phyloP scores from a whole-genome alignment of 352 stramenopile genomes.

The Pythium brassicae region DNA sequence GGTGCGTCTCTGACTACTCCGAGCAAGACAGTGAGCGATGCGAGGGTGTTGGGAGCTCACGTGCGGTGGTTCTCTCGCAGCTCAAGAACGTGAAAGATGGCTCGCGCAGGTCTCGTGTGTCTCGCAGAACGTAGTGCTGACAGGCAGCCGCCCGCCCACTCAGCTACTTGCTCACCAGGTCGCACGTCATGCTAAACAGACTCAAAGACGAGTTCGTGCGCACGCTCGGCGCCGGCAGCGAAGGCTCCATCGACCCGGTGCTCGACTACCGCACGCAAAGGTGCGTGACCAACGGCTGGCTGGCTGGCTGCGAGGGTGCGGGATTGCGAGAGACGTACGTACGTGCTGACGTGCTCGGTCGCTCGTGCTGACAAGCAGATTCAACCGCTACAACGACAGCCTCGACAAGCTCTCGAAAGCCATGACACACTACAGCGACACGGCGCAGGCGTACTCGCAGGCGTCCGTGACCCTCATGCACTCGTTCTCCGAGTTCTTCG shows the following conservation, averaged over 20 bases:
- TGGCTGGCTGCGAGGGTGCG: neutral
- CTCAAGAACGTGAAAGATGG: constrained; percentile 80
- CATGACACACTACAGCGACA: constrained; percentile 41
- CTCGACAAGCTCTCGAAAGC: constrained; percentile 52
- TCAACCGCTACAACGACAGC: constrained; percentile 55
- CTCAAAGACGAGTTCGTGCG: constrained; percentile 73
- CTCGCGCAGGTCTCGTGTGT: constrained; percentile 32
- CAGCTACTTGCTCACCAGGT: neutral
- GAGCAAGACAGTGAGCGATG: neutral
- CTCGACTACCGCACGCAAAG: constrained; percentile 61
- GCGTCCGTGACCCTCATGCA: constrained; percentile 45
- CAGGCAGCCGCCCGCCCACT: neutral
- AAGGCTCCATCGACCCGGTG: constrained; percentile 59
- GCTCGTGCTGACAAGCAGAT: constrained; percentile 17
- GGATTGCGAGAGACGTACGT: neutral
- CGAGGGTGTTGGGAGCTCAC: constrained; percentile 3
- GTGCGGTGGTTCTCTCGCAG: constrained; percentile 9
- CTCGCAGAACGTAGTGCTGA: neutral
- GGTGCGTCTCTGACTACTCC: neutral
- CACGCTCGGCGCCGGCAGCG: constrained; percentile 38
- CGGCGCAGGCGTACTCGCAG: constrained; percentile 36
- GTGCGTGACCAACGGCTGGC: constrained; percentile 13
- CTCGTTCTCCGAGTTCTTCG: constrained; percentile 56
- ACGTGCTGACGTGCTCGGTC: neutral
- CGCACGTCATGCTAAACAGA: constrained; percentile 15